Evolutionary conservation across 192 early-diverging fungal genomes (phyloP), one percentile per base, ranked within the genome.

Genomic region (Physocladia obscura): DNA sequence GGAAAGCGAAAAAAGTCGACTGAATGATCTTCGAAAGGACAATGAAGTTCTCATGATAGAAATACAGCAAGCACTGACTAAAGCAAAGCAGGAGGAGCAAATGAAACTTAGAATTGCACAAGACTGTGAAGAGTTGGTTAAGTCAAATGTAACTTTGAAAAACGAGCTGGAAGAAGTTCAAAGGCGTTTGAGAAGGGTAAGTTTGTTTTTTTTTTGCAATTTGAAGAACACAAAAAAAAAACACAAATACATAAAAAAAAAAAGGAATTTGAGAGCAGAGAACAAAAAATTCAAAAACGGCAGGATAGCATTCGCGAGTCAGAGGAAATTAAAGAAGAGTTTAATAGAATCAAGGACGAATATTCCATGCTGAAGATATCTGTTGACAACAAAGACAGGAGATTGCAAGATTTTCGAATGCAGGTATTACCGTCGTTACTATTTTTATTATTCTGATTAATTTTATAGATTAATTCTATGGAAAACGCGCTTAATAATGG

Each of bases 81-180:
- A 34, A n/a, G 67, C 58, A n/a, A 65, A 79, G 29, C 76, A 77
- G 39, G 71, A 79, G 32, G 71, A 80, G 32, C 70, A 79, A 30
- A 39, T 75, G 49, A 71, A 75, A 40, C 30, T 74, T 11, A 49
- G 74, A 40, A 70, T 74, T 64, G 36, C 49, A 21, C 63, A 77
- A 56, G 75, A 79, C 52, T 79, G 74, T 29, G 59, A 67, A n/a
- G 71, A 77, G n/a, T 48, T 79, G 17, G 71, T 77, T 0, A 79
- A 74, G 48, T 62, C 37, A 29, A 80, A 77, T 35, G 68, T 74
- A 26, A 71, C 64, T 17, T 38, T 78, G 15, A 69, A 70, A 34
- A 44, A 36, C 26, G 73, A 80, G 65, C 60, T 78, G 8, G 76
- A 79, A 6, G 60, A 67, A 51, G 60, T 77, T n/a, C 74, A 71